Evolutionary conservation across 1,284 basidiomycete species (phyloP).

Genomic region (Ganoderma sinense): DNA sequence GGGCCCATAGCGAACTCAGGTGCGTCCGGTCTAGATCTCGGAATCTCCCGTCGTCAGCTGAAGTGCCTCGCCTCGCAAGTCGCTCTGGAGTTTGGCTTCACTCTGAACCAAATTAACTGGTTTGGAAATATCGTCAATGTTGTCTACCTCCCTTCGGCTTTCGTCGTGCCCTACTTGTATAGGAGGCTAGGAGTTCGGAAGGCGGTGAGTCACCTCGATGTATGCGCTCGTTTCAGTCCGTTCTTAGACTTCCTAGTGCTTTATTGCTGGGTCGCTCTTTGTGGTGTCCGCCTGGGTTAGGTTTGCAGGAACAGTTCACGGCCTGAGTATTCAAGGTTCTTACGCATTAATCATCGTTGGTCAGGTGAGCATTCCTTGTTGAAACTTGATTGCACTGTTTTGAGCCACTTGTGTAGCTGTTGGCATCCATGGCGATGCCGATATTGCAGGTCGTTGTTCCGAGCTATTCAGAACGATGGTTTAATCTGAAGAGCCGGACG

Average conservation of each 20-base stretch:
- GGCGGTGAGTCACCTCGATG: constrained; percentile 52
- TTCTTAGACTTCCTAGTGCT: constrained; percentile 48
- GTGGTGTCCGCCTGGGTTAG: constrained; percentile 77
- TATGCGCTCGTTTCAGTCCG: background rate
- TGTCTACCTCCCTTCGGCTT: constrained; percentile 66
- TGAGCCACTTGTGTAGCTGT: constrained; percentile 45
- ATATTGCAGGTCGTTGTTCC: constrained; percentile 73
- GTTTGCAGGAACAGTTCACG: constrained; percentile 68
- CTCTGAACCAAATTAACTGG: constrained; percentile 78
- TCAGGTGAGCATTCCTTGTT: constrained; percentile 54
- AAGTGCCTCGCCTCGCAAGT: constrained; percentile 45
- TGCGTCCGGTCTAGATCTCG: constrained; percentile 42
- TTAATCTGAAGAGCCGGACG: constrained; percentile 73
- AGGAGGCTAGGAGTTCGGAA: constrained; percentile 65
- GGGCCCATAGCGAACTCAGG: constrained; percentile 77
- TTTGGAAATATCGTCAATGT: constrained; percentile 71
- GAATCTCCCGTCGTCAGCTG: no score
- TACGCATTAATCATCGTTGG: constrained; percentile 74
- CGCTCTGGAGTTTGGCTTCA: constrained; percentile 64
- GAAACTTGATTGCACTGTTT: background rate
- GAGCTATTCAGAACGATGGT: constrained; percentile 83
- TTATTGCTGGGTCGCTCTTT: constrained; percentile 59
- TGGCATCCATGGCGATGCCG: constrained; percentile 65
- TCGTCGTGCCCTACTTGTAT: constrained; percentile 63
- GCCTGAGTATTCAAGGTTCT: constrained; percentile 54